Percentiles rank a stretch among this genome's conserved stretches.
phyloP scores from a whole-genome alignment of 1,284 basidiomycete genomes.

The Marasmius tenuissimus region DNA sequence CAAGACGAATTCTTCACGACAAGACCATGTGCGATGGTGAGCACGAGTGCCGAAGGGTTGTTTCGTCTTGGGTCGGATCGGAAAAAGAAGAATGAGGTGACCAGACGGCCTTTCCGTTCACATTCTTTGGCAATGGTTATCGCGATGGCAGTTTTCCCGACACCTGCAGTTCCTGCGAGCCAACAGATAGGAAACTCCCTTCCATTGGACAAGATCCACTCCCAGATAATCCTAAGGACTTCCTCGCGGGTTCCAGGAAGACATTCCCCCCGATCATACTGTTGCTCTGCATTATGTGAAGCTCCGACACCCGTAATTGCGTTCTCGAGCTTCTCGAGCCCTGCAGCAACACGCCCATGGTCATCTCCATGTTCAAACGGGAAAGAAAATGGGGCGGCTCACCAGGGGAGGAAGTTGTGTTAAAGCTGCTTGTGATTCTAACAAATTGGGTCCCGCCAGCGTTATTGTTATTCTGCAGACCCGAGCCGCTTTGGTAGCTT shows the following conservation, averaged over 20 bases:
- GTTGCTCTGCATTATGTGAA: not conserved
- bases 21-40: not conserved
- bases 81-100: not conserved
- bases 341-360: no score
- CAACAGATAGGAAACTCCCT: not conserved
- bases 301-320: not conserved
- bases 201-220: not conserved
- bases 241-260: not conserved
- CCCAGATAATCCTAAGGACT: not conserved
- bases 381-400: no score
- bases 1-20: not conserved
- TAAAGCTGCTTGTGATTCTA: no score
- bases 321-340: no score
- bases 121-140: not conserved
- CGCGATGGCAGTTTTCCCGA: not conserved
- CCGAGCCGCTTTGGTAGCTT: no score
- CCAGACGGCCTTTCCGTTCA: not conserved
- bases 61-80: not conserved
- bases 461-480: no score
- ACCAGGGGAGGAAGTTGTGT: no score
- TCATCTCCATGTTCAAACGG: no score
- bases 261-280: not conserved
- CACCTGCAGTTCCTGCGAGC: not conserved
- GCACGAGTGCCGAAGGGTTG: not conserved
- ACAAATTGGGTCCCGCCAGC: no score